phyloP scores from a whole-genome alignment of 78 protist genomes.

The Dictyostelium firmibasis region DNA sequence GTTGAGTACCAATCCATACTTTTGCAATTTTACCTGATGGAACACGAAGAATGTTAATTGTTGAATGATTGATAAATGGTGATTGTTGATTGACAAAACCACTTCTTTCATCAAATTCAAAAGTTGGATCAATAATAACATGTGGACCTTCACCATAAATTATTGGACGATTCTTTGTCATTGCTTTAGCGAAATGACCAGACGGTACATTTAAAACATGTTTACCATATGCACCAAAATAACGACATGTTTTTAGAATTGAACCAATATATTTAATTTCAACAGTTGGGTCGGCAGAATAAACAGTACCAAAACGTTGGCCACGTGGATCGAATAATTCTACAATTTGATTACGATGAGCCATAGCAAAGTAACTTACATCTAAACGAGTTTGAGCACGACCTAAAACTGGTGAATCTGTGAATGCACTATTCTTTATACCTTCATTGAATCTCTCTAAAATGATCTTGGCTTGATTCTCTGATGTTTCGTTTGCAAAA shows the following conservation, averaged over 20 bases:
- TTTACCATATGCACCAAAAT: slow-evolving; percentile 33
- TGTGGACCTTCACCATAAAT: slow-evolving; percentile 67
- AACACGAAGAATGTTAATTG: slow-evolving; percentile 18
- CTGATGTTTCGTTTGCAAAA: slow-evolving; percentile 19
- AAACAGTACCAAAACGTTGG: slow-evolving; percentile 22
- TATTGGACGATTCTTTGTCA: slow-evolving; percentile 47
- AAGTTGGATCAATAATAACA: slow-evolving; percentile 60
- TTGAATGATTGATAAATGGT: slow-evolving; percentile 34
- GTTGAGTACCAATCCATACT: slow-evolving; percentile 73
- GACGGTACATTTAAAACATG: slow-evolving; percentile 56
- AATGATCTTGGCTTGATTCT: not conserved
- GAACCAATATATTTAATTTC: slow-evolving; percentile 30
- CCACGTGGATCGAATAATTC: slow-evolving; percentile 49
- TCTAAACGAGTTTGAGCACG: not conserved
- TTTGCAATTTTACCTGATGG: slow-evolving; percentile 61
- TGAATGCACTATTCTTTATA: slow-evolving; percentile 1
- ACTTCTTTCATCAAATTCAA: not conserved
- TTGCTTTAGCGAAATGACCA: slow-evolving; percentile 35
- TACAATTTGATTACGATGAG: slow-evolving; percentile 33
- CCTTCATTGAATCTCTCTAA: slow-evolving; percentile 41
- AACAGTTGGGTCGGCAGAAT: slow-evolving; percentile 40
- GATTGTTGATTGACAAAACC: slow-evolving; percentile 32
- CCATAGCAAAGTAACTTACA: not conserved
- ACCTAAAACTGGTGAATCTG: slow-evolving; percentile 40
- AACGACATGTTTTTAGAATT: not conserved